These are phyloP conservation scores for Evansstolkia leycettana DNA, from an alignment of 495 filamentous ascomycete species.

Conservation along the genomic window DNA sequence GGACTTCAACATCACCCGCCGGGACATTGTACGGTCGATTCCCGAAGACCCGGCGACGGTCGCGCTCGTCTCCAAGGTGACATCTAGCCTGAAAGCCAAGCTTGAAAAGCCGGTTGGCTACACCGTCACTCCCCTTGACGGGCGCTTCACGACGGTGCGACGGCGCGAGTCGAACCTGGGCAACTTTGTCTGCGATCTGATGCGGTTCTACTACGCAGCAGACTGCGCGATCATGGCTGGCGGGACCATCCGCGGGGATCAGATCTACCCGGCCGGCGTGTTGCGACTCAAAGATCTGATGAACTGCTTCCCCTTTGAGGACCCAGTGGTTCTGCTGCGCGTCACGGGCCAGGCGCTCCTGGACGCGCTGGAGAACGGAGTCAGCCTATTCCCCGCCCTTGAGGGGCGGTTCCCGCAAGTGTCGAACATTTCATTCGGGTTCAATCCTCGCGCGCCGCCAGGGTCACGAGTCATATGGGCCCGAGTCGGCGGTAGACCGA, in stretches of 20 bases:
- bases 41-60: constrained; percentile 44
- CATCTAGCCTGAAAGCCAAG: constrained; percentile 55
- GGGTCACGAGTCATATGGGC: constrained; percentile 52
- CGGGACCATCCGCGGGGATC: constrained; percentile 83
- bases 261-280: constrained; percentile 73
- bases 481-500: constrained; percentile 42
- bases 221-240: constrained; percentile 79
- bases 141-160: constrained; percentile 72
- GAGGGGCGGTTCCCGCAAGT: constrained; percentile 71
- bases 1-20: constrained; percentile 65
- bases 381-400: constrained; percentile 67
- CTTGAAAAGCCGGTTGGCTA: constrained; percentile 76
- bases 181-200: constrained; percentile 84
- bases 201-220: constrained; percentile 66
- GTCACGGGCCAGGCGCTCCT: constrained; percentile 53
- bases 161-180: constrained; percentile 67
- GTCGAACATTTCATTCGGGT: constrained; percentile 63
- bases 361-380: constrained; percentile 70
- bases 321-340: constrained; percentile 70
- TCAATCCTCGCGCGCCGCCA: constrained; percentile 43
- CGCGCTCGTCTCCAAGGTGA: constrained; percentile 52
- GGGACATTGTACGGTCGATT: constrained; percentile 57
- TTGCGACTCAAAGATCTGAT: constrained; percentile 63
- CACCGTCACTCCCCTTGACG: constrained; percentile 67
- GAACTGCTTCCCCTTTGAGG: constrained; percentile 84